Evolutionary conservation across 129 eudicot species (phyloP), one percentile per base, ranked within the genome.

Genomic region (Artemisia argyi): DNA sequence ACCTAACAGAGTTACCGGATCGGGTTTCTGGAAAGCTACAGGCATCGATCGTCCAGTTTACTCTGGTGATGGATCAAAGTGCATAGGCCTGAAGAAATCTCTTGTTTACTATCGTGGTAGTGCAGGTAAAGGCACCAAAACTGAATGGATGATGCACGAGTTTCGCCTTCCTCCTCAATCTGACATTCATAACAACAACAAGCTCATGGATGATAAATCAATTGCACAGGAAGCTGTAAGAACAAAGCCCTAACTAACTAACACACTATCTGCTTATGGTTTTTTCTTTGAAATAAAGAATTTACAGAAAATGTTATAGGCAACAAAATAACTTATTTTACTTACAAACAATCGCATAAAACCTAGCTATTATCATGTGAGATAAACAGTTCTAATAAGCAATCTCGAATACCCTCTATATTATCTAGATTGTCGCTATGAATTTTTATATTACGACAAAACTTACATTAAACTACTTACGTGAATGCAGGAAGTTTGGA

Each of bases 21-120:
- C 96, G 4, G 98, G 98, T 59, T 93, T 93, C 66, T 93, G 98
- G 98, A 93, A 93, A 65, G 98, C 98, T 22, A 93, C 96, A 0
- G 98, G 98, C 26, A 92, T 92, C 32, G 97, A 92, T 53, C 73
- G 81, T 24, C 96, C 98, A 0, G 82, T 92, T 17, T 85, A 86
- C 71, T 79, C 86, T 12, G 68, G 68, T 54, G 75, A 79, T 17
- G 78, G 81, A 63, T 77, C 79, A 3, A 60, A 68, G 9, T 89
- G 91, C 73, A 84, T 92, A 65, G 96, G 96, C 46, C 79, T 89
- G 50, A 89, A 89, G 85, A 89, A 89, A 71, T 89, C 96, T 2
- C 81, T 89, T 12, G 96, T 89, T 47, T 89, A 86, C 22, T 89
- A 89, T 57, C 88, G 92, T 3, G 96, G 96, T 0, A 86, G 88